phyloP scores from a whole-genome alignment of 305 asterid genomes.

The Rubia peregrina region DNA sequence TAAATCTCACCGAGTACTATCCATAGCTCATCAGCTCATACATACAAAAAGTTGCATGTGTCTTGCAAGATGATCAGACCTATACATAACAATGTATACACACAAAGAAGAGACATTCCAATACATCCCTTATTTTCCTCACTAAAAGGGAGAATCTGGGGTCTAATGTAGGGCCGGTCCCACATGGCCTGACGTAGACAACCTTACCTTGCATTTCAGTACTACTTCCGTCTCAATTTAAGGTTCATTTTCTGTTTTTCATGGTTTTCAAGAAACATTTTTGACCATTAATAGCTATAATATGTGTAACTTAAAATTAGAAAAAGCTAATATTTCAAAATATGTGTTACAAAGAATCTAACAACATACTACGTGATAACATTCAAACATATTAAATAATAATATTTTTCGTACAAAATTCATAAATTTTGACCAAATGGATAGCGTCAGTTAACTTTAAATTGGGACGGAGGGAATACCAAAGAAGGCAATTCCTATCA shows the following conservation, averaged over 20 bases:
- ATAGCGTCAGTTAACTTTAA: not conserved
- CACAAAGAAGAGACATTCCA: not conserved
- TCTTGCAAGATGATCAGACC: not conserved
- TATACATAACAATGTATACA: not conserved
- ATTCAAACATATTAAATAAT: not conserved
- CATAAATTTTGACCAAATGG: not conserved
- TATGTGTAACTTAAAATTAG: not conserved
- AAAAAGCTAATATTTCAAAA: no score
- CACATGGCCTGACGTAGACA: not conserved
- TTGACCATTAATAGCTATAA: not conserved
- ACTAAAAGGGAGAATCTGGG: not conserved
- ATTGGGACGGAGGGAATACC: not conserved
- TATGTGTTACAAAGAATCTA: not conserved
- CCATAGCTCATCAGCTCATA: not conserved
- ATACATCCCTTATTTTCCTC: not conserved
- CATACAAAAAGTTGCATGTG: not conserved
- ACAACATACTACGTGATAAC: not conserved
- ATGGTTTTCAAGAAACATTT: not conserved
- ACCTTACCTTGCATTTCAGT: not conserved
- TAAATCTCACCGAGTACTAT: not conserved
- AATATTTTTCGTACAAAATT: not conserved
- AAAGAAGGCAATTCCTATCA: not conserved
- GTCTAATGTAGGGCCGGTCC: not conserved
- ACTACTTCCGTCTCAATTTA: not conserved
- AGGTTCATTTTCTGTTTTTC: not conserved